Evolutionary conservation across 768 basidiomycete species (phyloP), one percentile per base, ranked within the genome.

Genomic region (Omphalotus guepiniiformis): DNA sequence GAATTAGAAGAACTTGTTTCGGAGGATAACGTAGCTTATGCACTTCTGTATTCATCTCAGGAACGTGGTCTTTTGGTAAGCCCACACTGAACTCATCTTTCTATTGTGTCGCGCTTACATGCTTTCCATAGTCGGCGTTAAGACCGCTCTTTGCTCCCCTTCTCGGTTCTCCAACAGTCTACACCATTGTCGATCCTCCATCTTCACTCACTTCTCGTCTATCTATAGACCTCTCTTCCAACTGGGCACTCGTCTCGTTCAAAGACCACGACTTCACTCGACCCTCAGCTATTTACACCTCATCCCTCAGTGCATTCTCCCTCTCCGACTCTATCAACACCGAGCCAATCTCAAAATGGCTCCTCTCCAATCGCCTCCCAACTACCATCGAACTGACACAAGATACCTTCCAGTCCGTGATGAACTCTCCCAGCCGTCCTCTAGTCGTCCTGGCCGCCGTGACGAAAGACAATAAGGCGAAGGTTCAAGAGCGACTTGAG

Each of bases 391-490:
- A 95, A 63, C 78, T 97, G 37, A 81, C 79, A 16, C 78, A 82
- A 34, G 83, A 83, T 42, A 83, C 85, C 3, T 96, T 93, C 74
- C 83, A 88, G 54, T 76, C 74, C 9, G 79, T 96, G 35, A 94
- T 97, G 91, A 85, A 87, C 41, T 82, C 85, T 9, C 79, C 82
- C 0, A 76, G 85, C 21, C 62, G 71, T 4, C 88, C 91, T 1
- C 74, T 92, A 11, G 89, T 97, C 2, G 84, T 93, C 5, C 76
- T 98, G 41, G 84, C 75, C 12, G 79, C 80, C 2, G 72, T 74
- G 5, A 69, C 71, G 0, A 49, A 60, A 0, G 57, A 56, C 0
- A 61, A 67, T 28, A 69, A 58, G 19, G 68, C 63, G 6, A 63
- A 66, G 37, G 75, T 85, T 4, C 63, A 69, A 21, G 67, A 71